Base-by-base conservation (phyloP, 495 filamentous ascomycete genomes). In the Aspergillus ellipticus region DNA sequence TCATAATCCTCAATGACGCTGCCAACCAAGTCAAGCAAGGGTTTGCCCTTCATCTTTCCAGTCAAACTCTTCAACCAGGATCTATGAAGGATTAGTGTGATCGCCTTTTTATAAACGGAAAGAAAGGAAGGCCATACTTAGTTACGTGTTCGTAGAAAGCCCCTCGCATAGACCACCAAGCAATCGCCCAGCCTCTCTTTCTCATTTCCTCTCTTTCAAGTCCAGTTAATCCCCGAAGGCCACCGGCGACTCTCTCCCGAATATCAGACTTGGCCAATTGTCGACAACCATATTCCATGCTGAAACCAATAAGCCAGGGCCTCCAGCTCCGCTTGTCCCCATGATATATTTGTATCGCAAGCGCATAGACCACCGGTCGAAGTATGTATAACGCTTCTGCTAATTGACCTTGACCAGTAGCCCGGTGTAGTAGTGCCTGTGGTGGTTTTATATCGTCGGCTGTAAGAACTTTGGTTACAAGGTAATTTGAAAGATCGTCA, bases 401-500 rank as follows among this genome's bases (percentile, higher is more conserved):
- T 13, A 89, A 65, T 57, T 89, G 86, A 15, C 89, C 89, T 43
- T 85, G 84, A 6, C 91, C 81, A 4, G 74, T 76, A 9, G 72
- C 70, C n/a, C 79, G 68, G 61, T 94, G 92, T 29, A 97, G 78
- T 43, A 98, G 82, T 16, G 87, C 82, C 19, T 84, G 85, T 0
- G 95, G 86, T 4, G 92, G 85, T 67, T 96, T 96, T 75, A 98
- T 92, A 68, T 97, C 94, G 72, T 97, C 95, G 16, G 95, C 89
- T 1, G 89, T 96, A 22, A 98, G 78, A 16, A 96, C 94, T 50
- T 93, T 91, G n/a, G 84, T 85, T 42, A 95, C 87, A 17, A 98
- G 81, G 68, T 94, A 97, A 33, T 81, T 85, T 22, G 88, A 87
- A 22, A 96, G 88, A 63, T 94, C 89, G 22, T 82, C 79, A 8